A percentile compares a stretch with the other conserved stretches of the same genome.
Conservation (phyloP, 2,329 filamentous ascomycete species). For the Neonectria hederae region DNA sequence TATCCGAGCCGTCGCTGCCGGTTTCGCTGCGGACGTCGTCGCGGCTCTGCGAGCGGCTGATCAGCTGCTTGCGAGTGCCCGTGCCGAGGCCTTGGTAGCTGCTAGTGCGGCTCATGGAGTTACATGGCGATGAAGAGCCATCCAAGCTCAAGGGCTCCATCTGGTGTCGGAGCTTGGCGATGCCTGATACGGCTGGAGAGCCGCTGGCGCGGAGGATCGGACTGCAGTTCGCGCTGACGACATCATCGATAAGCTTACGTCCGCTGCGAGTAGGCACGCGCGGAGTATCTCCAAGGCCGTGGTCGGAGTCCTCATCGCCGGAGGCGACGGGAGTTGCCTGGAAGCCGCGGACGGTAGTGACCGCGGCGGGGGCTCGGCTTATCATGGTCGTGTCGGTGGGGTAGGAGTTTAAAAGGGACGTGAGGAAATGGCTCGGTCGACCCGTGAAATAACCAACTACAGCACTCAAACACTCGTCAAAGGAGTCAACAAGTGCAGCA, state of each 20-base stretch:
- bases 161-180: conserved; percentile 83
- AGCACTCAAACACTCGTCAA: conserved; percentile 33
- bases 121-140: conserved; percentile 62
- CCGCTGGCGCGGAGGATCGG: conserved; percentile 63
- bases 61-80: conserved; percentile 64
- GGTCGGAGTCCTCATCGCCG: conserved; percentile 67
- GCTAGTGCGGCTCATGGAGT: conserved; percentile 64
- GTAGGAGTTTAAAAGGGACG: conserved; percentile 8
- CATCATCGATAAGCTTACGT: conserved; percentile 60
- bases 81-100: conserved; percentile 47
- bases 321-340: conserved; percentile 63
- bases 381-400: conserved; percentile 52
- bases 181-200: conserved; percentile 72
- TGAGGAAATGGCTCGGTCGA: conserved; percentile 27
- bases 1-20: conserved; percentile 73
- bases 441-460: conserved; percentile 24
- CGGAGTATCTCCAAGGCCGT: conserved; percentile 51
- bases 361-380: conserved; percentile 58
- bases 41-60: conserved; percentile 63
- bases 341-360: conserved; percentile 67
- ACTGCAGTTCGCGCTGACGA: conserved; percentile 71
- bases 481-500: conserved; percentile 29
- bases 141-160: conserved; percentile 81
- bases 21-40: conserved; percentile 63
- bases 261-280: conserved; percentile 50